These are phyloP conservation scores for Geranium rotundifolium DNA, from an alignment of 345 rosid genomes.

Conservation along the genomic window DNA sequence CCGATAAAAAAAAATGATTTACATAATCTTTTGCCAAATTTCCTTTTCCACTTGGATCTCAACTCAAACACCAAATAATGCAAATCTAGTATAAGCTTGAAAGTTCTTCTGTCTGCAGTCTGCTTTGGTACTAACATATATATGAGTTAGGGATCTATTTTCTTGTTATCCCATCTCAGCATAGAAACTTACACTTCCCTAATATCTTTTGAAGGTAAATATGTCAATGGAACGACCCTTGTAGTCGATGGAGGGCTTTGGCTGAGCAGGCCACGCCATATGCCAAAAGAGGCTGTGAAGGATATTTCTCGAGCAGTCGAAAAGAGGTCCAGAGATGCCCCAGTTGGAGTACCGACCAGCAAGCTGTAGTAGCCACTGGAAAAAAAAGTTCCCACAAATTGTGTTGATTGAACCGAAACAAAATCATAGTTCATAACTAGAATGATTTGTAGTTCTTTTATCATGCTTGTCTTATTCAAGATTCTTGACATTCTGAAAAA, in stretches of 20 bases:
- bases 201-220: constrained; percentile 26
- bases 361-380: constrained; percentile 17
- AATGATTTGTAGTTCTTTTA: too few relatives aligned
- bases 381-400: too few relatives aligned
- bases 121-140: neutral
- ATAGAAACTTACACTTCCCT: neutral
- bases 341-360: constrained; percentile 29
- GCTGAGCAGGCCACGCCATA: constrained; percentile 34
- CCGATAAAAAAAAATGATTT: too few relatives aligned
- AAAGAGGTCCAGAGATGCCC: constrained; percentile 27
- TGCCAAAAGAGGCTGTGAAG: constrained; percentile 33
- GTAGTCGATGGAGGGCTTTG: constrained; percentile 47
- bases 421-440: too few relatives aligned
- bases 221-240: constrained; percentile 33
- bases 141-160: neutral
- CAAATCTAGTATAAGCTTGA: too few relatives aligned
- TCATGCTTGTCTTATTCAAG: too few relatives aligned
- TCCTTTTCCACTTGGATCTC: too few relatives aligned
- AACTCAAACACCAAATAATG: too few relatives aligned
- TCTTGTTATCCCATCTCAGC: neutral
- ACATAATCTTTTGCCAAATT: too few relatives aligned
- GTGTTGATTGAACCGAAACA: too few relatives aligned
- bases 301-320: constrained; percentile 39
- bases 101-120: too few relatives aligned
- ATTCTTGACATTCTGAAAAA: too few relatives aligned